phyloP scores from a whole-genome alignment of 2,329 filamentous ascomycete species.

The Fusarium concolor region DNA sequence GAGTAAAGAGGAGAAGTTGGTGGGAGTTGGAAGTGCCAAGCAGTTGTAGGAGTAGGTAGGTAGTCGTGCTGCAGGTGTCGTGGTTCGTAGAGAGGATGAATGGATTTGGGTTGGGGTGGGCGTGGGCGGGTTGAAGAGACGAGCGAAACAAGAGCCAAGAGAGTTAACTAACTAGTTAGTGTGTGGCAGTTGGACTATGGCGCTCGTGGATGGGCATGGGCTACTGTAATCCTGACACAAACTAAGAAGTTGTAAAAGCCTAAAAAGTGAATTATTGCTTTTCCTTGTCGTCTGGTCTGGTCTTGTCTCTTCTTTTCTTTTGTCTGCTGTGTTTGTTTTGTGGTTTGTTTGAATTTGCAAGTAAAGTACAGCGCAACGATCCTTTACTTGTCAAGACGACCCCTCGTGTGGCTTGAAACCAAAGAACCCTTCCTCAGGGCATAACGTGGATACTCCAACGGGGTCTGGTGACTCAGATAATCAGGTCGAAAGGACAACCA shows the following conservation, averaged over 20 bases:
- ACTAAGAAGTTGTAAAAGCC: slow-evolving; percentile 28
- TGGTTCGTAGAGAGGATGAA: slow-evolving; percentile 24
- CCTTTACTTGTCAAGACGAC: slow-evolving; percentile 12
- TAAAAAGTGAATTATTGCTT: slow-evolving; percentile 29
- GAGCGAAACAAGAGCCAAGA: slow-evolving; percentile 23
- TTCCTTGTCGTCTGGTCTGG: neutral
- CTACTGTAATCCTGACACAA: slow-evolving; percentile 35
- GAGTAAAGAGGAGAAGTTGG: slow-evolving; percentile 19
- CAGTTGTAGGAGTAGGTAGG: slow-evolving; percentile 13
- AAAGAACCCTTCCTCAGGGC: slow-evolving; percentile 41
- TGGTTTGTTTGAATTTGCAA: slow-evolving; percentile 24
- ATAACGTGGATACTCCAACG: slow-evolving; percentile 43
- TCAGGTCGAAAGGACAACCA: slow-evolving; percentile 45
- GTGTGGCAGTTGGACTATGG: slow-evolving; percentile 46
- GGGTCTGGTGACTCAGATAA: slow-evolving; percentile 46
- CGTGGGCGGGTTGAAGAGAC: slow-evolving; percentile 39
- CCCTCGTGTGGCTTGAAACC: slow-evolving; percentile 43
- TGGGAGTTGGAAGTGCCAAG: slow-evolving; percentile 30
- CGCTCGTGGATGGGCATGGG: slow-evolving; percentile 29
- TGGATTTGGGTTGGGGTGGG: slow-evolving; percentile 26
- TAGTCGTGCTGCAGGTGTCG: slow-evolving; percentile 28
- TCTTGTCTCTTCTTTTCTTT: neutral
- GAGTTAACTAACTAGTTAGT: slow-evolving; percentile 15
- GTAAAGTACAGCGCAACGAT: neutral
- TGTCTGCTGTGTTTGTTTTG: slow-evolving; percentile 17